Percentiles rank a stretch among this genome's conserved stretches.
These are phyloP conservation scores for Colletotrichum filicis DNA, from an alignment of 2,329 filamentous ascomycete species.

Conservation along the genomic window DNA sequence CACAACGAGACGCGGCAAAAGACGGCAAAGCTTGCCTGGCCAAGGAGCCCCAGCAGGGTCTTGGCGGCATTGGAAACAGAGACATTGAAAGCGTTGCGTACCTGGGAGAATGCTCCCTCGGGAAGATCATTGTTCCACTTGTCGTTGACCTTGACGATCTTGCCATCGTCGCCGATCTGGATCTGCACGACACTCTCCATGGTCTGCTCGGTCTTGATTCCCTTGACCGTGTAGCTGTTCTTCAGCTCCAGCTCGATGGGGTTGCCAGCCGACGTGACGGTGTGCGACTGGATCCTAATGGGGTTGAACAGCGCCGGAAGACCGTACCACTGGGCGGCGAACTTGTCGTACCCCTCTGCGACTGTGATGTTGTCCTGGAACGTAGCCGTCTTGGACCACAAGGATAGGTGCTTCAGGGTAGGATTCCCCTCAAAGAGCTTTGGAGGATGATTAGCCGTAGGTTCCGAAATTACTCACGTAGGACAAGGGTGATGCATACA, in stretches of 20 bases:
- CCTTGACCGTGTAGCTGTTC: constrained; percentile 50
- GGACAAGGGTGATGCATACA: constrained; percentile 41
- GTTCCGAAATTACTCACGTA: too few species aligned
- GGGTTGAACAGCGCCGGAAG: constrained; percentile 67
- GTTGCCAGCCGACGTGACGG: constrained; percentile 65
- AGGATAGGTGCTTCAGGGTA: constrained; percentile 65
- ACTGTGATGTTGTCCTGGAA: constrained; percentile 70
- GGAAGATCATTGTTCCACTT: constrained; percentile 50
- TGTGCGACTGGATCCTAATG: constrained; percentile 65
- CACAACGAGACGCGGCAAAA: constrained; percentile 38
- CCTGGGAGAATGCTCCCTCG: constrained; percentile 46
- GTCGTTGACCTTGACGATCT: constrained; percentile 49
- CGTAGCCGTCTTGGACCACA: constrained; percentile 68
- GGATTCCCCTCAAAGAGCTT: constrained; percentile 70
- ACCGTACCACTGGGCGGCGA: constrained; percentile 65
- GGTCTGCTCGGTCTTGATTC: constrained; percentile 44
- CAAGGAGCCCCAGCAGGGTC: neutral
- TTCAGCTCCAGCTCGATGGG: constrained; percentile 65
- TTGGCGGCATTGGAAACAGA: neutral
- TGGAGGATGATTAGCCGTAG: neutral
- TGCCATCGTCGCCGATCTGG: constrained; percentile 44
- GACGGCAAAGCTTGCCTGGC: constrained; percentile 10
- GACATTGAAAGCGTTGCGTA: constrained; percentile 38
- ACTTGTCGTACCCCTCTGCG: constrained; percentile 64
- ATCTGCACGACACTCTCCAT: constrained; percentile 47